Evolutionary conservation across 768 basidiomycete genomes (phyloP).

Genomic region (Trametes sanguinea): DNA sequence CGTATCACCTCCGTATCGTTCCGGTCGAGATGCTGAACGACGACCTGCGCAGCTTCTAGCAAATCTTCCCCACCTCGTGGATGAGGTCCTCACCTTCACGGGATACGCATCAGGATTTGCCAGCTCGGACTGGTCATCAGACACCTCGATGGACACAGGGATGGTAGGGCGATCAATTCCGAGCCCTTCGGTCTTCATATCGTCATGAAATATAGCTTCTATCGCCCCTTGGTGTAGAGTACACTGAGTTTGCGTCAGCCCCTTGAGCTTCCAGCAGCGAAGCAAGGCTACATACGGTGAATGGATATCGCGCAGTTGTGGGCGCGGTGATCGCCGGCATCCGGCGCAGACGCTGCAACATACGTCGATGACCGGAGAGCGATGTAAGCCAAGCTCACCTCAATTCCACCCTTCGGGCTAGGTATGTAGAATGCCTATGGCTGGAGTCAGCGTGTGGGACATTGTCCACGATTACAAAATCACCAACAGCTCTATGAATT

Average conservation of each 20-base stretch:
- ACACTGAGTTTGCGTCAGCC: conserved; percentile 35
- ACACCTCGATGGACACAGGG: conserved; percentile 49
- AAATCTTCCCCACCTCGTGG: not conserved
- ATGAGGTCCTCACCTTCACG: conserved; percentile 26
- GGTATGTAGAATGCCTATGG: conserved; percentile 78
- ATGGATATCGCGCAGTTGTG: conserved; percentile 66
- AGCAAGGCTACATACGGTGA: conserved; percentile 48
- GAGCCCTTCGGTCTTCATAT: conserved; percentile 49
- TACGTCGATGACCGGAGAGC: too few species aligned
- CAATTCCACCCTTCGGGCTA: conserved; percentile 57
- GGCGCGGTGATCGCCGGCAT: conserved; percentile 63
- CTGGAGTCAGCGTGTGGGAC: not conserved
- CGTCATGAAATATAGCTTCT: conserved; percentile 59
- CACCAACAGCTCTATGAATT: conserved; percentile 30
- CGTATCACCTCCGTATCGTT: conserved; percentile 31
- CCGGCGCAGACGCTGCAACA: conserved; percentile 57
- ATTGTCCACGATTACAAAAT: not conserved
- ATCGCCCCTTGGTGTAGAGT: conserved; percentile 69
- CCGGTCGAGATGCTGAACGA: conserved; percentile 43
- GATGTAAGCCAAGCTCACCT: conserved; percentile 40
- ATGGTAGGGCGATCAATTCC: conserved; percentile 37
- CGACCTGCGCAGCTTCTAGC: conserved; percentile 37
- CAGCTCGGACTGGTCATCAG: conserved; percentile 42
- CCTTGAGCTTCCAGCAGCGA: not conserved
- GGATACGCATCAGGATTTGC: conserved; percentile 39